Evolutionary conservation across 148 eudicot species (phyloP).

Genomic region (Tetragonia tetragonoides): DNA sequence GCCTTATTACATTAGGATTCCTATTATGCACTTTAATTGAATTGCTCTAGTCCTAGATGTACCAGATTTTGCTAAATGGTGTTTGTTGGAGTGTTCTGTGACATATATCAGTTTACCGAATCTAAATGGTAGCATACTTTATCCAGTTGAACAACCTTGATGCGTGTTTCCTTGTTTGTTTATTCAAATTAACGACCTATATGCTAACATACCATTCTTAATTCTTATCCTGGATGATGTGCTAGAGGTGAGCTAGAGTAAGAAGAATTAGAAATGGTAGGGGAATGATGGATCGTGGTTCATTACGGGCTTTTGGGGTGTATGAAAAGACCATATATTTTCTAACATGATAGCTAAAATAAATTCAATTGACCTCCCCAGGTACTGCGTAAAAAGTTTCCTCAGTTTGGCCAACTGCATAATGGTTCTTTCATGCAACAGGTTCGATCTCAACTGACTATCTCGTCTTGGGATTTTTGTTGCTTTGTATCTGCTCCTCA

Average conservation of each 20-base stretch:
- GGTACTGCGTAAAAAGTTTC: constrained; percentile 90
- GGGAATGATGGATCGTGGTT: not conserved
- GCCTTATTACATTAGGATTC: too few relatives aligned
- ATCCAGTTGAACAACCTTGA: not conserved
- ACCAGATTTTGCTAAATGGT: too few relatives aligned
- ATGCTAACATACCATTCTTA: not conserved
- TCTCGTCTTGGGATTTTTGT: constrained; percentile 9
- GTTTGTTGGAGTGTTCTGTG: not conserved
- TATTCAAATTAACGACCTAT: not conserved
- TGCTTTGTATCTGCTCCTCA: not conserved
- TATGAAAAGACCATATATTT: not conserved
- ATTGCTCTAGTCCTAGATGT: not conserved
- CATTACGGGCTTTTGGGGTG: not conserved
- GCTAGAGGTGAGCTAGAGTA: not conserved
- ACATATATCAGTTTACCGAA: not conserved
- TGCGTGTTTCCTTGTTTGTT: not conserved
- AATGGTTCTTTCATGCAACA: constrained; percentile 97
- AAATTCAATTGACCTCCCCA: constrained; percentile 15
- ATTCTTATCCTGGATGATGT: not conserved
- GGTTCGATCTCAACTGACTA: constrained; percentile 38
- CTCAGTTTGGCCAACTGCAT: constrained; percentile 94
- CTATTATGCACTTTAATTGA: not conserved
- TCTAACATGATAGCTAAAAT: not conserved
- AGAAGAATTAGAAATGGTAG: not conserved
- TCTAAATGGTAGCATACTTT: not conserved